These are phyloP conservation scores for Pythium dissotocum DNA, from an alignment of 352 stramenopile species.

Conservation along the genomic window DNA sequence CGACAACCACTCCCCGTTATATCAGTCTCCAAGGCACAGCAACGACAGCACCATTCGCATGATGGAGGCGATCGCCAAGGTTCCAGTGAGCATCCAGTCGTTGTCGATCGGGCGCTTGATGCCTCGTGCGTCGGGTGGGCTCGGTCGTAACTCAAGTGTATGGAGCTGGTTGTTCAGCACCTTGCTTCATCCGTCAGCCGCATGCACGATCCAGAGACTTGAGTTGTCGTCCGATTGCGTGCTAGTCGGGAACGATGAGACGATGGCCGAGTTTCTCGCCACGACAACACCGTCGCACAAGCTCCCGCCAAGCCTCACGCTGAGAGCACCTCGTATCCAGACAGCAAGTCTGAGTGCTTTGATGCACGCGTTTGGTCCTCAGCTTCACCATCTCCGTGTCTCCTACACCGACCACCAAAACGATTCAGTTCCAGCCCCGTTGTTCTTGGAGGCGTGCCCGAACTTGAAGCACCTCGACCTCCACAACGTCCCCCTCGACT, in stretches of 20 bases:
- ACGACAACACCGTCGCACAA: background rate
- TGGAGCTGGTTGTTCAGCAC: conserved; percentile 7
- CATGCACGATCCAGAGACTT: background rate
- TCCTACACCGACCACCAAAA: background rate
- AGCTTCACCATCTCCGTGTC: conserved; percentile 12
- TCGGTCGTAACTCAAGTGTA: background rate
- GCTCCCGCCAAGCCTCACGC: background rate
- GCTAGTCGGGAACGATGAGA: background rate
- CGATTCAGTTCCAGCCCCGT: background rate
- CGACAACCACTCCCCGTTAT: background rate
- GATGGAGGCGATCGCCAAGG: conserved; percentile 11
- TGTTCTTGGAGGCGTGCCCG: conserved; percentile 12
- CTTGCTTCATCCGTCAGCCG: conserved; percentile 6
- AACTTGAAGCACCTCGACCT: conserved; percentile 20
- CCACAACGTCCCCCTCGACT: conserved; percentile 17
- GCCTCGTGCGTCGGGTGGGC: background rate
- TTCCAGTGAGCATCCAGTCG: background rate
- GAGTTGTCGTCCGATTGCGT: background rate
- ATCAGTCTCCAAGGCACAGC: background rate
- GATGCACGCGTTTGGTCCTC: background rate
- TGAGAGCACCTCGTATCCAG: background rate
- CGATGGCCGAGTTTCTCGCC: background rate
- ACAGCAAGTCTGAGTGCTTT: background rate
- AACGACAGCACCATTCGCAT: background rate
- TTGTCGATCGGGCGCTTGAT: conserved; percentile 4